Base-by-base conservation (phyloP, 2,329 filamentous ascomycete species). In the Colletotrichum theobromicola region DNA sequence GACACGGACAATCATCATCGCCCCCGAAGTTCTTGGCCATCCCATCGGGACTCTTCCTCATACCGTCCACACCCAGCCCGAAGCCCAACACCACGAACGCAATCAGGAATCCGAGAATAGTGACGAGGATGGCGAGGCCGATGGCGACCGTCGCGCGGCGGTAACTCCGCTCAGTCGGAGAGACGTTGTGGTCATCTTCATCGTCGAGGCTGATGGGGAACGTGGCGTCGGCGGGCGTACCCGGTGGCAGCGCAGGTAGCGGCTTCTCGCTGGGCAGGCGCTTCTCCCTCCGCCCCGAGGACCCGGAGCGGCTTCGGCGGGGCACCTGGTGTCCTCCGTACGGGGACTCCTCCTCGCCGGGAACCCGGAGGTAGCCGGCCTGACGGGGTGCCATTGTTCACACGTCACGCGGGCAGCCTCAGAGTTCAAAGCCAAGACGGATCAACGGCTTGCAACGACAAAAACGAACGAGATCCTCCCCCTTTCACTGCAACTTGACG, bases 11-110 rank as follows among this genome's bases (percentile, higher is more conserved):
- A 18, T 71, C 67, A 18, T 71, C 67, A 42, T 72, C 50, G 55
- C 35, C 30, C 35, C 57, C 30, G 12, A 58, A 18, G 12, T 79
- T 71, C 35, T 70, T 81, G 67, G 78, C 72, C 62, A 73, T 75
- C 70, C 74, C 77, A n/a, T 82, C 34, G 21, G 74, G 73, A 24
- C 66, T 65, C 16, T 53, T 60, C 15, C 72, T 68, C 55, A 75
- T 76, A 24, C 74, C 69, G 58, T 65, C 50, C 16, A 64, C 74
- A 28, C 78, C 62, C 65, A 75, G 78, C 12, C 77, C 76, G 58
- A 85, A 78, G 46, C 84, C 85, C 55, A 81, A 79, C 13, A 80
- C 83, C 18, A 85, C 78, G 9, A 86, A 82, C n/a, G 85, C 46
- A 61, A 86, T 76, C 12, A 85, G 77, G 60, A 82, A 79, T 9